A percentile compares a stretch with the other conserved stretches of the same genome.
These are phyloP conservation scores for Cystobasidium tubakii DNA, from an alignment of 768 basidiomycete genomes.

Conservation along the genomic window DNA sequence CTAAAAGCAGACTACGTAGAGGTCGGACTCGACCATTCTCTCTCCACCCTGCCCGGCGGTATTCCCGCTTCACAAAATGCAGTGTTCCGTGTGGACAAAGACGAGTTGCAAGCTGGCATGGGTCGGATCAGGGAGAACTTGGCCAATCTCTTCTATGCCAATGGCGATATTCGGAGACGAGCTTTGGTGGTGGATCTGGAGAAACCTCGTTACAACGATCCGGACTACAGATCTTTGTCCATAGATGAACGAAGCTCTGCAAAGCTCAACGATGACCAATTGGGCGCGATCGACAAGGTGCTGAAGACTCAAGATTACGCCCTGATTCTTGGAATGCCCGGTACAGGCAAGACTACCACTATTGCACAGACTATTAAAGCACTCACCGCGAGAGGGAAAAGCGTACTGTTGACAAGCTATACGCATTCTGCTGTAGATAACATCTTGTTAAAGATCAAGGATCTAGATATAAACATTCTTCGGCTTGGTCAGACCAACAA, in stretches of 20 bases:
- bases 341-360: conserved; percentile 94
- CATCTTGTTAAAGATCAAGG: conserved; percentile 75
- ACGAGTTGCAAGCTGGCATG: conserved; percentile 82
- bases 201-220: conserved; percentile 58
- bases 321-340: conserved; percentile 92
- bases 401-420: conserved; percentile 80
- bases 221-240: conserved; percentile 23
- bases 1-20: conserved; percentile 62
- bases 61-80: conserved; percentile 44
- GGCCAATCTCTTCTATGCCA: conserved; percentile 74
- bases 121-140: conserved; percentile 83
- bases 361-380: conserved; percentile 78
- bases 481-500: conserved; percentile 87
- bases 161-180: conserved; percentile 62
- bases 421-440: conserved; percentile 98
- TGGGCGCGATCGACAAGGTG: conserved; percentile 65
- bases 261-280: conserved; percentile 66
- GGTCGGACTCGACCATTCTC: conserved; percentile 70
- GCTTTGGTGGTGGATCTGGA: conserved; percentile 75
- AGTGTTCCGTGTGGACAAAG: conserved; percentile 84
- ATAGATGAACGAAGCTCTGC: background rate
- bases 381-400: conserved; percentile 74
- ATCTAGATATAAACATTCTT: conserved; percentile 65
- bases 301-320: conserved; percentile 81
- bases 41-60: conserved; percentile 41